Percentiles rank a stretch among this genome's conserved stretches.
Conservation (phyloP, 495 filamentous ascomycete species). For the Chlorociboria aeruginascens region DNA sequence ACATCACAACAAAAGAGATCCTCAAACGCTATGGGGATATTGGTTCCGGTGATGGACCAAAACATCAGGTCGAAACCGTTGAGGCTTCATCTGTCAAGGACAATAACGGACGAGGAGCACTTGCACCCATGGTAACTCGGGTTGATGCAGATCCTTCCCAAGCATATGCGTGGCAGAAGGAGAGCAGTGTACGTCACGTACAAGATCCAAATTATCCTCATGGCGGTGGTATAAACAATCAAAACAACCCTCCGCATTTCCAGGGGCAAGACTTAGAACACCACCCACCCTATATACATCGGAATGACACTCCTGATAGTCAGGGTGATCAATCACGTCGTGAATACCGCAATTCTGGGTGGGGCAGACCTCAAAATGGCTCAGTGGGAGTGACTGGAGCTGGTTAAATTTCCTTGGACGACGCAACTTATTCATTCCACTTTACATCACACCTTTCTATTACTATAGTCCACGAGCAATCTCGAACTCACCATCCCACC, state of each 20-base stretch:
- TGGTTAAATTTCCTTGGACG: conserved; percentile 4
- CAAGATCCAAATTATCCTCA: conserved; percentile 43
- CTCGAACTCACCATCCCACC: not conserved
- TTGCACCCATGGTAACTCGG: conserved; percentile 39
- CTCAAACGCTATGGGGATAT: conserved; percentile 79
- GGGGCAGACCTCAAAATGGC: conserved; percentile 23
- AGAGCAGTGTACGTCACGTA: conserved; percentile 68
- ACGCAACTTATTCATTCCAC: conserved; percentile 14
- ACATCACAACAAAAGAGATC: conserved; percentile 95
- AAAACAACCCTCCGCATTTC: conserved; percentile 32
- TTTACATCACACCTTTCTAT: not conserved
- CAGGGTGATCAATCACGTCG: conserved; percentile 22
- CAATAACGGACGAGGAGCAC: conserved; percentile 22
- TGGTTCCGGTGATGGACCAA: conserved; percentile 42
- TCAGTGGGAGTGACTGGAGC: conserved; percentile 20
- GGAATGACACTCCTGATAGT: conserved; percentile 21
- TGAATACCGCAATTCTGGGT: conserved; percentile 43
- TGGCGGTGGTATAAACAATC: conserved; percentile 18
- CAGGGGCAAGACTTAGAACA: conserved; percentile 26
- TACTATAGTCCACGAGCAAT: not conserved
- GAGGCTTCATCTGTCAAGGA: conserved; percentile 37
- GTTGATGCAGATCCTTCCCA: conserved; percentile 72
- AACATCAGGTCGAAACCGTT: conserved; percentile 41
- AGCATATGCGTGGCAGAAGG: conserved; percentile 62
- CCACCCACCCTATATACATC: conserved; percentile 20